phyloP scores from a whole-genome alignment of 495 filamentous ascomycete genomes.

The Penicillium verhagenii region DNA sequence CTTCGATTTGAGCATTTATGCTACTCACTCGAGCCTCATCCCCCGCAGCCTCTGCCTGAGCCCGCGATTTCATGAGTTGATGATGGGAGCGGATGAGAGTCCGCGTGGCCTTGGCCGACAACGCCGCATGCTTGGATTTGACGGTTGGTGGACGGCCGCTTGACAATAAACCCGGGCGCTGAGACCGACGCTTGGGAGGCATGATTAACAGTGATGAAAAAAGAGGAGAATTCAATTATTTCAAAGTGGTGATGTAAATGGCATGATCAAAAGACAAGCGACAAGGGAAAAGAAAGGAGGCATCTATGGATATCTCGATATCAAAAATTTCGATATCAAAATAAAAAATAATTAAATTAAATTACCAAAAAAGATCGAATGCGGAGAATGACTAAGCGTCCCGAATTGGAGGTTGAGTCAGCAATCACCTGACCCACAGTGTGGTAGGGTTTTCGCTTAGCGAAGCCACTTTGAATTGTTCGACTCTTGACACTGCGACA shows the following conservation, averaged over 20 bases:
- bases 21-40: constrained; percentile 55
- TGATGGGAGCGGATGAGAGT: constrained; percentile 84
- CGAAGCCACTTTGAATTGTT: constrained; percentile 46
- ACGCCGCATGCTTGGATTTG: constrained; percentile 50
- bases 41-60: constrained; percentile 62
- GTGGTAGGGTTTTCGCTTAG: constrained; percentile 47
- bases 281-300: too few species aligned
- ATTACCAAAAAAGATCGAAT: constrained; percentile 11
- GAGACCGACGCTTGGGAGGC: constrained; percentile 31
- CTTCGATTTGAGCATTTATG: constrained; percentile 60
- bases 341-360: neutral
- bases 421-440: constrained; percentile 52
- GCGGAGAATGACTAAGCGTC: constrained; percentile 16
- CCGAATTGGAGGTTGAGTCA: constrained; percentile 9
- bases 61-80: constrained; percentile 72
- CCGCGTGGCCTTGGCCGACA: constrained; percentile 79
- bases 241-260: neutral
- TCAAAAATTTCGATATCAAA: neutral
- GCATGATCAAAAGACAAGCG: neutral
- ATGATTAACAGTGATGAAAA: neutral
- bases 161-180: constrained; percentile 55
- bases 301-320: neutral
- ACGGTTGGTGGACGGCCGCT: constrained; percentile 64
- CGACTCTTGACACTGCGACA: constrained; percentile 43
- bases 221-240: neutral